phyloP scores from a whole-genome alignment of 371 early-diverging fungal genomes.

The Rozella allomycis region DNA sequence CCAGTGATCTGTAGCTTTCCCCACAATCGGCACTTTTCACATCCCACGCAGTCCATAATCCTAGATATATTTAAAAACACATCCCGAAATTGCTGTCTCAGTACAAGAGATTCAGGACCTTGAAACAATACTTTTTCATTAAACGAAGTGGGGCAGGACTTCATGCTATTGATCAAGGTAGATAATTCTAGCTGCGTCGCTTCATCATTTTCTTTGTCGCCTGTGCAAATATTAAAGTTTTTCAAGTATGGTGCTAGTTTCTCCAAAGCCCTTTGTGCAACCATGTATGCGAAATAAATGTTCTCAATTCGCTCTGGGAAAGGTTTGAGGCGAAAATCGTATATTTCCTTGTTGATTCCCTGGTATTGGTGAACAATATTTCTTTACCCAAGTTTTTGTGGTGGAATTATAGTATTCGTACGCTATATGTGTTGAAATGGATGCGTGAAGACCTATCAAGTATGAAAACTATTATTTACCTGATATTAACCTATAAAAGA shows the following conservation, averaged over 20 bases:
- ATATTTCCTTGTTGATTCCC: constrained; percentile 48
- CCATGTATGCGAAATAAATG: constrained; percentile 70
- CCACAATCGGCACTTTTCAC: constrained; percentile 96
- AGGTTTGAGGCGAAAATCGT: constrained; percentile 2
- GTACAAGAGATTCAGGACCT: constrained; percentile 2
- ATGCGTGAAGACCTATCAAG: constrained; percentile 59
- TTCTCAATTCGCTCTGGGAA: constrained; percentile 74
- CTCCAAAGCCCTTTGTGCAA: constrained; percentile 55
- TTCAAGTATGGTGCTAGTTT: constrained; percentile 57
- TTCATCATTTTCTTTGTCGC: constrained; percentile 27
- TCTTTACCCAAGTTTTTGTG: constrained; percentile 42
- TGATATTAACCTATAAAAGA: constrained; percentile 77
- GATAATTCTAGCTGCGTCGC: constrained; percentile 14
- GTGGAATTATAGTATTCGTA: constrained; percentile 13
- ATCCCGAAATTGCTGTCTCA: background rate
- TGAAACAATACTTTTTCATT: constrained; percentile 62
- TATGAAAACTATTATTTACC: constrained; percentile 22
- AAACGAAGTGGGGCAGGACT: constrained; percentile 50
- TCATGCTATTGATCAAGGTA: constrained; percentile 24
- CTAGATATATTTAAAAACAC: constrained; percentile 46
- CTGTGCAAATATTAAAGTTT: constrained; percentile 41
- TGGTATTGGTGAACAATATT: no score
- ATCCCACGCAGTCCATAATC: constrained; percentile 95
- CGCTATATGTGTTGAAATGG: constrained; percentile 92
- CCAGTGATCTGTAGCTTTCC: constrained; percentile 50